These are phyloP conservation scores for Picea mariana DNA, from an alignment of 83 land plant species.

Conservation along the genomic window DNA sequence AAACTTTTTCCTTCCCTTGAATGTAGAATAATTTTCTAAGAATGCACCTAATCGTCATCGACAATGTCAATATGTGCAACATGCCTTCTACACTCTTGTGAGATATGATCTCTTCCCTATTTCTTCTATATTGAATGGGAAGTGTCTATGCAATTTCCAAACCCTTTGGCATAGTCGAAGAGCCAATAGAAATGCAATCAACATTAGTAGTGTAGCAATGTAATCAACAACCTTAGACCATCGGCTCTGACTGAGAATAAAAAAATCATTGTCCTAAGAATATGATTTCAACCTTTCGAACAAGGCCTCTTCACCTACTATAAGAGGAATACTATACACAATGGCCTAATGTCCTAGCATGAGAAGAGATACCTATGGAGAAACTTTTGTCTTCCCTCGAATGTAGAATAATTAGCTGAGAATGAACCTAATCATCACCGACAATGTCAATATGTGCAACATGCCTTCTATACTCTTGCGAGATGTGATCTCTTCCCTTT, in stretches of 20 bases:
- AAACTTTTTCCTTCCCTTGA: conserved; percentile 16
- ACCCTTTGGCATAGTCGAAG: conserved; percentile 32
- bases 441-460: neutral
- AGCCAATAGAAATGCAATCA: conserved; percentile 28
- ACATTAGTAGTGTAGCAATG: conserved; percentile 23
- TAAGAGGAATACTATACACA: conserved; percentile 31
- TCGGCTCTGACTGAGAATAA: conserved; percentile 11
- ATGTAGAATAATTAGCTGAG: too few relatives aligned
- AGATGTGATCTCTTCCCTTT: conserved; percentile 40
- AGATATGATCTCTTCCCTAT: conserved; percentile 28
- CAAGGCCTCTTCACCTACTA: conserved; percentile 34
- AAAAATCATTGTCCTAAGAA: neutral
- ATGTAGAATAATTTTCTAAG: conserved; percentile 28
- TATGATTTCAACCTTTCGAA: conserved; percentile 18
- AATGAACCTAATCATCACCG: too few relatives aligned
- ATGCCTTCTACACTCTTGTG: conserved; percentile 7
- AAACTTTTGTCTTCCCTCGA: neutral
- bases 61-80: conserved; percentile 44
- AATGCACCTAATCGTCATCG: conserved; percentile 30
- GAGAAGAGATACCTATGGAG: conserved; percentile 30
- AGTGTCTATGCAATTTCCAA: conserved; percentile 19
- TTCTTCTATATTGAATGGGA: conserved; percentile 29
- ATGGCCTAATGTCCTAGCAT: conserved; percentile 21
- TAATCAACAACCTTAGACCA: conserved; percentile 11
- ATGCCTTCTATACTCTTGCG: too few relatives aligned